Percentiles rank a stretch among this genome's conserved stretches.
These are phyloP conservation scores for Aristolochia contorta DNA, from an alignment of 164 flowering plant species.

Conservation along the genomic window DNA sequence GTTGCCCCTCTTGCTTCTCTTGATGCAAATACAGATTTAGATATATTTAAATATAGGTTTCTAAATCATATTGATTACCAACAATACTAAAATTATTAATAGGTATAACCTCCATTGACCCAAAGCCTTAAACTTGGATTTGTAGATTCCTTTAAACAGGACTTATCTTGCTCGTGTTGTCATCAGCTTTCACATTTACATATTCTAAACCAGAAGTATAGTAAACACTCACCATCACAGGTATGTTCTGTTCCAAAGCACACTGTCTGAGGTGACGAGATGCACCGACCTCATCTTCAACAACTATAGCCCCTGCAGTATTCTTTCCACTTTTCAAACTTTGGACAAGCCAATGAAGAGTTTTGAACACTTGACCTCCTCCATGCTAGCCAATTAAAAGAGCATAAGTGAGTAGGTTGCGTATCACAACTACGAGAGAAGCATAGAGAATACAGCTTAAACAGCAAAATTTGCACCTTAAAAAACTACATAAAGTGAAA, in stretches of 20 bases:
- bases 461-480: background rate
- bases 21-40: too few relatives aligned
- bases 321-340: conserved; percentile 35
- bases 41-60: too few relatives aligned
- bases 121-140: too few relatives aligned
- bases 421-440: background rate
- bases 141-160: too few relatives aligned
- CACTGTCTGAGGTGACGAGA: conserved; percentile 76
- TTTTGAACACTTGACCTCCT: conserved; percentile 68
- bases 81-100: too few relatives aligned
- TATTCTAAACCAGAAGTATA: background rate
- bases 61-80: too few relatives aligned
- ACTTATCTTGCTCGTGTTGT: background rate
- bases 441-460: background rate
- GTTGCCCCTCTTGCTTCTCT: too few relatives aligned
- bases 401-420: background rate
- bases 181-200: background rate
- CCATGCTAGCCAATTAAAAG: conserved; percentile 45
- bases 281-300: conserved; percentile 38
- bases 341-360: conserved; percentile 47
- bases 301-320: conserved; percentile 42
- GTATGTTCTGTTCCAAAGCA: conserved; percentile 57
- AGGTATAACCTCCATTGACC: too few relatives aligned
- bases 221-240: conserved; percentile 44
- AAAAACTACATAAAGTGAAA: background rate